Percentiles rank a stretch among this genome's conserved stretches.
Evolutionary conservation across 306 rosid species (phyloP).

Genomic region (Quercus parvula): DNA sequence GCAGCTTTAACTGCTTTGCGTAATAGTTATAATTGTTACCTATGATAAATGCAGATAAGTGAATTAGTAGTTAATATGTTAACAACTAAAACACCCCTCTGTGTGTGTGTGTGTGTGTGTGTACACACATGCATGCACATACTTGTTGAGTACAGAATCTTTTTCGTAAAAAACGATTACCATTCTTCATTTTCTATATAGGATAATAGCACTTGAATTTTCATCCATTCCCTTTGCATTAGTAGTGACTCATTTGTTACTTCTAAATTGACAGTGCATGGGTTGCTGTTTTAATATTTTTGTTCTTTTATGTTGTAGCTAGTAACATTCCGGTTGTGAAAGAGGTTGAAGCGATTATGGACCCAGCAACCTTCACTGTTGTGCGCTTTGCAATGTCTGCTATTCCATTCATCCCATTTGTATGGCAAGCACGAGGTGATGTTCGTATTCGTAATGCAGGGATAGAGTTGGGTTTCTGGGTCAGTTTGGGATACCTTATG

Average conservation of each 20-base stretch:
- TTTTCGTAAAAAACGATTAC: not conserved
- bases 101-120: not conserved
- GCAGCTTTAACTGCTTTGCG: not conserved
- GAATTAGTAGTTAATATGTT: not conserved
- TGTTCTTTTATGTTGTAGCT: constrained; percentile 37
- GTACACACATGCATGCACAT: not conserved
- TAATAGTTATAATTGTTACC: not conserved
- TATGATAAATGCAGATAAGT: not conserved
- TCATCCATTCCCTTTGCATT: not conserved
- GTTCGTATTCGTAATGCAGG: constrained; percentile 56
- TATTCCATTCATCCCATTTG: constrained; percentile 66
- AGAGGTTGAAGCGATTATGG: constrained; percentile 64
- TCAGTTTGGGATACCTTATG: constrained; percentile 71
- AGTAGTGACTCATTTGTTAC: not conserved
- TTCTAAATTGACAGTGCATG: not conserved
- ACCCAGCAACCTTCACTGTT: constrained; percentile 69
- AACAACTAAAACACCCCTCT: not conserved
- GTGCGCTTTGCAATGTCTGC: constrained; percentile 65
- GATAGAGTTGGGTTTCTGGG: constrained; percentile 81
- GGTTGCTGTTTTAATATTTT: not conserved
- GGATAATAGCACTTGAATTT: not conserved
- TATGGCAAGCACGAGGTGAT: constrained; percentile 43
- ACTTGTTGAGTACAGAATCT: not conserved
- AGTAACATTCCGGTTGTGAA: constrained; percentile 70
- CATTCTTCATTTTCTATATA: not conserved